Evolutionary conservation across 495 filamentous ascomycete species (phyloP), one percentile per base, ranked within the genome.

Genomic region (Talaromyces ruber): DNA sequence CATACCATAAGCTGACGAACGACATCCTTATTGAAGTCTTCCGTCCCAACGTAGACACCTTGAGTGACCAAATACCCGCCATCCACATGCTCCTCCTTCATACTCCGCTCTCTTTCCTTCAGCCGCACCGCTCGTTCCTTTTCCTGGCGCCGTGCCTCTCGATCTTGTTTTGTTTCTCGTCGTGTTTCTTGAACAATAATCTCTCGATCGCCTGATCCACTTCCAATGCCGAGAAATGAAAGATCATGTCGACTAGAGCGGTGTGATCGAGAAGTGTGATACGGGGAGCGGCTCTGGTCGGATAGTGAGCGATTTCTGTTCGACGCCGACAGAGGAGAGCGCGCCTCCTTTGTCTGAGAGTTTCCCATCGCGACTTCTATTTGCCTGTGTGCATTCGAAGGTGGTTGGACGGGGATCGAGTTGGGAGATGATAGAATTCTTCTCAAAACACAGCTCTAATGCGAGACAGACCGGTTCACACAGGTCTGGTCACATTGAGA

Each of bases 41-140:
- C 94, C 18, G 85, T 78, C 3, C 93, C 90, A 6, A 89, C 92
- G 69, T 98, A 98, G 43, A 92, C 88, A 25, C 94, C 94, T 72
- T 96, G 86, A 0, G 94, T 98, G 43, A 98, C 94, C 29, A 98
- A 75, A 76, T 89, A 98, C 29, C 94, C 94, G 30, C 94, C 94
- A 77, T 98, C 94, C 29, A 97, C 88, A 72, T 91, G 84, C 67
- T 98, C 94, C 65, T 97, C 93, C 65, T 81, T 88, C 78, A 98
- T 89, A 71, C 94, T 98, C 70, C 90, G 82, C 74, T 97, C 93
- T 28, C 93, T 82, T 71, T 98, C 94, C 70, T 88, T 91, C 52
- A 85, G 63, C 43, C 94, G 80, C 18, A 82, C 82, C 3, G 76
- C 72, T 26, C 89, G 83, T 73, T 98, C 94, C 71, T 85, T 88